Evolutionary conservation across 176 grass and related monocot genomes (phyloP), one percentile per base, ranked within the genome.

Genomic region (Phoenix roebelenii): DNA sequence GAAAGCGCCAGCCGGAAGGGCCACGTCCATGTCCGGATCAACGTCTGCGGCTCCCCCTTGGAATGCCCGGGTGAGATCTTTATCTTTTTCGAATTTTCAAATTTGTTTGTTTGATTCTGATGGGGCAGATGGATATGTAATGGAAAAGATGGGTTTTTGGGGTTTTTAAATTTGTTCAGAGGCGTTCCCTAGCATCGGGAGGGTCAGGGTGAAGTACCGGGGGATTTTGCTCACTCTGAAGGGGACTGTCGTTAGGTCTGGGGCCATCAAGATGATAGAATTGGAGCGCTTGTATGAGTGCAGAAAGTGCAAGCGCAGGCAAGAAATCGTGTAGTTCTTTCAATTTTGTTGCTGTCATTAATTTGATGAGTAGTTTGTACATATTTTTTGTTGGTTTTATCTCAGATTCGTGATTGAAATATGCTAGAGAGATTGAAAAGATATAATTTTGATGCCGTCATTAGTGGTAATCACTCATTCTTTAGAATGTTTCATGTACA

Each of bases 191-290:
- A 80, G 70, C 59, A 97, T 97, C 54, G 92, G 92, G 62, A 90
- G 66, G 72, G 71, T 91, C 14, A 85, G 87, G 66, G 87, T 88
- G 25, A 91, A 88, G n/a, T 87, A 97, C 70, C 83, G 76, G 54
- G 67, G 73, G 48, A 80, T 72, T 29, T 74, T 97, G 50, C 71
- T 97, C 60, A 83, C 86, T 18, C 22, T 97, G 39, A 91, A 91
- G 63, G 87, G 92, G 50, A 97, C 87, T 9, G 81, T 97, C 44
- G 88, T 91, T 52, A 79, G 84, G 32, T 88, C 87, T 23, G 87
- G 84, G 18, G 65, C 83, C 14, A 79, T 85, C 57, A 97, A 91
- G 74, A 88, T 97, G 92, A 97, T 90, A 3, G 92, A 97, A 66
- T 82, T 79, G 4, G 72, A 88, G 74, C 69, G 84, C 32, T 0